Evolutionary conservation across 2,329 filamentous ascomycete genomes (phyloP).

Genomic region (Periglandula ipomoeae): DNA sequence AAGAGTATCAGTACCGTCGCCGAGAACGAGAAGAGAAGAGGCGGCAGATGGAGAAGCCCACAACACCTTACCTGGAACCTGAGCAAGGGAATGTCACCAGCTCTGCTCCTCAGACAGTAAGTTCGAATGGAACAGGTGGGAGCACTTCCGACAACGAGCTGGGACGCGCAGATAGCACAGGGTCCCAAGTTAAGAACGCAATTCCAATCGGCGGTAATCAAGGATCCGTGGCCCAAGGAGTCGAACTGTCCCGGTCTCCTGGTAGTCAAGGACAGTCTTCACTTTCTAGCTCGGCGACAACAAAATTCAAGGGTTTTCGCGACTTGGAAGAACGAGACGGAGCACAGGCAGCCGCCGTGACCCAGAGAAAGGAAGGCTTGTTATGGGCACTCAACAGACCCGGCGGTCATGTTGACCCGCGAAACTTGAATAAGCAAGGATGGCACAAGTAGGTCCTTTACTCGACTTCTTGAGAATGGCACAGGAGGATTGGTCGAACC

Average conservation of each 20-base stretch:
- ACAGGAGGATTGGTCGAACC: too few relatives aligned
- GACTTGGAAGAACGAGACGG: constrained; percentile 80
- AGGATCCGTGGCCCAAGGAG: constrained; percentile 19
- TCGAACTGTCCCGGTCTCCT: constrained; percentile 47
- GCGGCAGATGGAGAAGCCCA: constrained; percentile 80
- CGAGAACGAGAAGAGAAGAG: constrained; percentile 96
- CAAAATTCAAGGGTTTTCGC: constrained; percentile 81
- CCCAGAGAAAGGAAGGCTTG: constrained; percentile 82
- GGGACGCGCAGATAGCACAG: constrained; percentile 63
- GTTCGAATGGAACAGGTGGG: constrained; percentile 35
- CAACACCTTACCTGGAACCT: constrained; percentile 61
- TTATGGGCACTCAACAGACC: constrained; percentile 91
- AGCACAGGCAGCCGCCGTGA: constrained; percentile 34
- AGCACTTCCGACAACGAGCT: constrained; percentile 59
- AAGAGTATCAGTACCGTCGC: constrained; percentile 90
- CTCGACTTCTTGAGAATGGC: too few relatives aligned
- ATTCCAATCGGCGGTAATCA: constrained; percentile 33
- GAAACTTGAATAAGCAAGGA: constrained; percentile 89
- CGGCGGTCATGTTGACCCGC: constrained; percentile 89
- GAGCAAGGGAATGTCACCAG: constrained; percentile 43
- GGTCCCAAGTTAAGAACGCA: constrained; percentile 53
- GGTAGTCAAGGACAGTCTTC: constrained; percentile 39
- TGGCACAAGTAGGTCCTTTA: constrained; percentile 97
- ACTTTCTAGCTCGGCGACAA: constrained; percentile 40
- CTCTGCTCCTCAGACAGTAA: constrained; percentile 20